phyloP scores from a whole-genome alignment of 306 rosid genomes.

The Hippophae gyantsensis region DNA sequence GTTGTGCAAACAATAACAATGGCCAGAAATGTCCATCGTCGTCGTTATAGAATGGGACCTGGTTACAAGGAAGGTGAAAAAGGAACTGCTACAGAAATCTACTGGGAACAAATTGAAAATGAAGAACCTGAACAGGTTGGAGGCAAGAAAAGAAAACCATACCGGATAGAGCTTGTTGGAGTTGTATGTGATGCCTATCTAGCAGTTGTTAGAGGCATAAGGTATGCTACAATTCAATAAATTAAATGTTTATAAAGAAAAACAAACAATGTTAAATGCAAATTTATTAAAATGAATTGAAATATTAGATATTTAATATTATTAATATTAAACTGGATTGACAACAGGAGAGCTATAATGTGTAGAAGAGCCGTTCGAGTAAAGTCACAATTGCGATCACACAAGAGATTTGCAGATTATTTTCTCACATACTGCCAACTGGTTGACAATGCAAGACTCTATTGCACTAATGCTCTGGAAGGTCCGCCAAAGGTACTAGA shows the following conservation, averaged over 20 bases:
- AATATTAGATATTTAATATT: too few relatives aligned
- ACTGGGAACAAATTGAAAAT: constrained; percentile 66
- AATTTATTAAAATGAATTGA: too few relatives aligned
- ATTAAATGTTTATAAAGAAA: too few relatives aligned
- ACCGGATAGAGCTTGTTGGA: constrained; percentile 93
- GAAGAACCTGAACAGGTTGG: constrained; percentile 60
- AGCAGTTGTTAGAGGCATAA: constrained; percentile 81
- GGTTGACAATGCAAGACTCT: constrained; percentile 74
- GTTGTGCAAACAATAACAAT: constrained; percentile 93
- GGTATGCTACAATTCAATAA: constrained; percentile 29
- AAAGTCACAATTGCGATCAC: constrained; percentile 74
- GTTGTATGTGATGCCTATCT: constrained; percentile 94
- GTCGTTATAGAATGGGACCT: constrained; percentile 83
- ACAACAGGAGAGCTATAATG: constrained; percentile 78
- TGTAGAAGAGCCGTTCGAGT: constrained; percentile 89
- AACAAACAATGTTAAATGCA: too few relatives aligned
- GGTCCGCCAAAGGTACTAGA: constrained; percentile 73
- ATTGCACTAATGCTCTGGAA: constrained; percentile 81
- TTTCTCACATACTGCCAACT: constrained; percentile 62
- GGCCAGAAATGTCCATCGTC: constrained; percentile 90
- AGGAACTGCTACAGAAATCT: constrained; percentile 61
- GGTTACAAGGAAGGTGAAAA: constrained; percentile 58
- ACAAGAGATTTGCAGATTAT: constrained; percentile 82
- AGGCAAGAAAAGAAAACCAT: constrained; percentile 80
- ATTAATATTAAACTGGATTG: constrained; percentile 3